Conservation (phyloP, 106 monocot genomes). For the Apostasia ramifera region DNA sequence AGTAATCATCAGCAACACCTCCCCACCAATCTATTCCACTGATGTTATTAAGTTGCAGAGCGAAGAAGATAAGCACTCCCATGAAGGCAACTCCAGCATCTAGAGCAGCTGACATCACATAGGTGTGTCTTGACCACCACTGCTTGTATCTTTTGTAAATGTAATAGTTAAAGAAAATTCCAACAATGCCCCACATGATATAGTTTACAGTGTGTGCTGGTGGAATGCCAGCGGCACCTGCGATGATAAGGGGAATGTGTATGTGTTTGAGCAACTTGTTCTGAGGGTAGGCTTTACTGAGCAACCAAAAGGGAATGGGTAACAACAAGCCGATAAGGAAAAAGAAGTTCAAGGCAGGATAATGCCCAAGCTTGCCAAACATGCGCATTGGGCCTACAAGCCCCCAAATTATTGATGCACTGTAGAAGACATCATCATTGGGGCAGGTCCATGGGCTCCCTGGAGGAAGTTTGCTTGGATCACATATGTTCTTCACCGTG, state of each 20-base stretch:
- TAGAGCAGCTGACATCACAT: slow-evolving; percentile 63
- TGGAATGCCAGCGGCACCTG: slow-evolving; percentile 44
- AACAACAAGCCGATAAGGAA: slow-evolving; percentile 58
- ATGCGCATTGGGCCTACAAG: slow-evolving; percentile 62
- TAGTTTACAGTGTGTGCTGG: slow-evolving; percentile 62
- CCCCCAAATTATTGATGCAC: slow-evolving; percentile 84
- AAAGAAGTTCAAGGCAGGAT: slow-evolving; percentile 33
- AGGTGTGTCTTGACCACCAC: slow-evolving; percentile 84
- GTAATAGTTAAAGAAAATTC: slow-evolving; percentile 61
- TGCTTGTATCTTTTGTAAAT: slow-evolving; percentile 36
- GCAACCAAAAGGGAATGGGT: slow-evolving; percentile 59
- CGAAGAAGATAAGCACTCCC: slow-evolving; percentile 59
- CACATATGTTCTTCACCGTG: slow-evolving; percentile 53
- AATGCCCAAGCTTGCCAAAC: slow-evolving; percentile 45
- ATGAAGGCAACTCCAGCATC: slow-evolving; percentile 85
- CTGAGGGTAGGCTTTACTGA: slow-evolving; percentile 36
- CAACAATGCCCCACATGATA: slow-evolving; percentile 50
- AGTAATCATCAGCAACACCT: slow-evolving; percentile 19
- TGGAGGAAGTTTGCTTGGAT: slow-evolving; percentile 33
- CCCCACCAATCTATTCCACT: slow-evolving; percentile 54
- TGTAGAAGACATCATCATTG: slow-evolving; percentile 44
- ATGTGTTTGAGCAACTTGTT: slow-evolving; percentile 52
- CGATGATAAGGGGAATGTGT: slow-evolving; percentile 61
- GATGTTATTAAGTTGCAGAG: slow-evolving; percentile 29
- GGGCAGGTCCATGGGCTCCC: slow-evolving; percentile 94